Evolutionary conservation across 1,139 yeast species (phyloP).

Genomic region (Sugiyamaella japonica): DNA sequence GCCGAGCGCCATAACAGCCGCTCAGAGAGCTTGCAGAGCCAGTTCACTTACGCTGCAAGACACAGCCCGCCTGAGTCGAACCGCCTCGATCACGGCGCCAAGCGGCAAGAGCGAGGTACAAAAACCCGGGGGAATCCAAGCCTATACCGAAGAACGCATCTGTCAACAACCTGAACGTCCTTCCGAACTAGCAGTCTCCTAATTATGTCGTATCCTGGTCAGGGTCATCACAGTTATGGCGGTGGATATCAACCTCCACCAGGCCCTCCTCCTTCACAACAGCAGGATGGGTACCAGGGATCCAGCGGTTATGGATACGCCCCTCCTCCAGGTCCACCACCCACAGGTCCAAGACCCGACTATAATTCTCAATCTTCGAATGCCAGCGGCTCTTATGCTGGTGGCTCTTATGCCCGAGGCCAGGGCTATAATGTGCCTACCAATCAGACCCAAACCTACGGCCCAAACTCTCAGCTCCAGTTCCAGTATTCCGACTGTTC

Average conservation of each 20-base stretch:
- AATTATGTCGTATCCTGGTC: constrained; percentile 36
- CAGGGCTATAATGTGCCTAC: constrained; percentile 35
- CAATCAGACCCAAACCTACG: constrained; percentile 43
- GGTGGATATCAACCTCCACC: constrained; percentile 23
- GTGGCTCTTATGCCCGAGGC: constrained; percentile 25
- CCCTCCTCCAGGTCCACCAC: constrained; percentile 26
- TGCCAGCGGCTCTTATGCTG: constrained; percentile 23
- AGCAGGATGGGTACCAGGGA: constrained; percentile 17
- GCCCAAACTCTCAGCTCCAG: constrained; percentile 38
- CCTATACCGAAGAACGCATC: background rate
- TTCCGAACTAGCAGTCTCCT: background rate
- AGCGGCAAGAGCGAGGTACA: no score
- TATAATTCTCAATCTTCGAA: background rate
- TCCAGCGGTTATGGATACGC: constrained; percentile 3
- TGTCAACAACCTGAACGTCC: background rate
- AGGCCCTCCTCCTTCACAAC: constrained; percentile 16
- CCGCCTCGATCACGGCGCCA: no score
- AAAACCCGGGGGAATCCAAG: background rate
- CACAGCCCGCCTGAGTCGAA: no score
- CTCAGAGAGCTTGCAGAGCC: no score
- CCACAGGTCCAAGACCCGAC: constrained; percentile 30
- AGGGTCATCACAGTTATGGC: constrained; percentile 33
- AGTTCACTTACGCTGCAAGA: no score
- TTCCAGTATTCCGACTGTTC: constrained; percentile 75
- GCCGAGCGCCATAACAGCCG: no score